Base-by-base conservation (phyloP, 2,329 filamentous ascomycete species). In the Boeremia lycopersici region DNA sequence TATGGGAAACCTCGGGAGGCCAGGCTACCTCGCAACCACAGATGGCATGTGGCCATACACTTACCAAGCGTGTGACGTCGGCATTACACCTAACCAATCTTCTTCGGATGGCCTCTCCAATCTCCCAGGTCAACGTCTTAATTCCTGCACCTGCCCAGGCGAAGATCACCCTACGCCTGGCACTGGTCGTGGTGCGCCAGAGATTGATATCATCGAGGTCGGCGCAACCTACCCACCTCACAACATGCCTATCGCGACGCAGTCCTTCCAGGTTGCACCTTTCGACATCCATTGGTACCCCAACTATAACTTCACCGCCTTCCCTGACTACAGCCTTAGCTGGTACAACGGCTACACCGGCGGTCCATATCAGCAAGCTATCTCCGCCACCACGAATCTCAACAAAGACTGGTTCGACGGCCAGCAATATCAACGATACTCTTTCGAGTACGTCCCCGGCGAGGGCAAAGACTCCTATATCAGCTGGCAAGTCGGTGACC, bases 321-420 rank as follows among this genome's bases (percentile, higher is more conserved):
- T 81, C 17, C 81, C 81, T 1, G 76, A 83, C 59, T 77, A 79
- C 56, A 71, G 75, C 5, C 70, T 79, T 30, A 81, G 79, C 13
- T 73, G 72, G 11, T 76, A 82, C 53, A 85, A 85, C 56, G 71
- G 73, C 2, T 85, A 83, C 60, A 78, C 77, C 26, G 82, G 83
- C 15, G 82, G 82, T 1, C 80, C 81, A 2, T 84, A 74, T 57
- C 82, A 85, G 61, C 81, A 85, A 68, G 82, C 82, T 29, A 75
- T 85, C 11, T 82, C 79, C n/a, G 81, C 77, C 6, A 81, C 81
- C 10, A 82, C 81, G 0, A 77, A 79, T 44, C 72, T 85, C 10
- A 84, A 84, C 65, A 81, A 80, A 55, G 61, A 77, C 9, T 85
- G 82, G 83, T 85, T 81, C 51, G 81, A 84, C 53, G 79, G 80